Conservation (phyloP, 805 yeast species). For the Candida coleopterorum region DNA sequence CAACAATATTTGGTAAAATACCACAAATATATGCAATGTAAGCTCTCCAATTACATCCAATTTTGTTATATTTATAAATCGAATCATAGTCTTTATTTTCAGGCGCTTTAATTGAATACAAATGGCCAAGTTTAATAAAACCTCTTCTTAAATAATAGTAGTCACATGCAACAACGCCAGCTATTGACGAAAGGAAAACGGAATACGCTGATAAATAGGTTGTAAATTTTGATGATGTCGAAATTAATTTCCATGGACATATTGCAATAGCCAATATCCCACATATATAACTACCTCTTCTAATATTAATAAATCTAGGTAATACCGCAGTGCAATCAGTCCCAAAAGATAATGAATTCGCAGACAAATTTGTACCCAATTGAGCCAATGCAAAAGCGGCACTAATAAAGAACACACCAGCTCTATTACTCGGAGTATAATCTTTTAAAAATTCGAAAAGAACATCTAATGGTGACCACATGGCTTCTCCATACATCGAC, state of each 20-base stretch:
- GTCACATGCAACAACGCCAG: constrained; percentile 40
- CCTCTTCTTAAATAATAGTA: constrained; percentile 67
- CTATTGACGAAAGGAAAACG: constrained; percentile 40
- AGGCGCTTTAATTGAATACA: constrained; percentile 47
- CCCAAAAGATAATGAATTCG: constrained; percentile 39
- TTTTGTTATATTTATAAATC: constrained; percentile 54
- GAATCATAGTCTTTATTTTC: constrained; percentile 24
- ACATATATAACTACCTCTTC: constrained; percentile 40
- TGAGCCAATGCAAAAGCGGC: constrained; percentile 39
- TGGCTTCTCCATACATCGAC: constrained; percentile 58
- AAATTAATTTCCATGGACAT: constrained; percentile 41
- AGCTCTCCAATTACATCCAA: constrained; percentile 83
- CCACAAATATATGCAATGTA: constrained; percentile 76
- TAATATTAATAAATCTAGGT: constrained; percentile 36
- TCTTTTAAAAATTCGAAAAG: constrained; percentile 53
- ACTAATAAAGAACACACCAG: constrained; percentile 38
- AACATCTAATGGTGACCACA: constrained; percentile 84
- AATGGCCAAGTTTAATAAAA: constrained; percentile 53
- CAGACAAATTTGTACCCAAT: constrained; percentile 39
- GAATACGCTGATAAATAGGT: constrained; percentile 41
- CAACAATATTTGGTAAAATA: constrained; percentile 77
- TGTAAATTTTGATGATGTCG: constrained; percentile 35
- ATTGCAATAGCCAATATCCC: constrained; percentile 34
- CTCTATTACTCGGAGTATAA: constrained; percentile 35
- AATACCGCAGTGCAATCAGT: constrained; percentile 38